phyloP scores from a whole-genome alignment of 1,284 basidiomycete species.

The Volvariella volvacea region DNA sequence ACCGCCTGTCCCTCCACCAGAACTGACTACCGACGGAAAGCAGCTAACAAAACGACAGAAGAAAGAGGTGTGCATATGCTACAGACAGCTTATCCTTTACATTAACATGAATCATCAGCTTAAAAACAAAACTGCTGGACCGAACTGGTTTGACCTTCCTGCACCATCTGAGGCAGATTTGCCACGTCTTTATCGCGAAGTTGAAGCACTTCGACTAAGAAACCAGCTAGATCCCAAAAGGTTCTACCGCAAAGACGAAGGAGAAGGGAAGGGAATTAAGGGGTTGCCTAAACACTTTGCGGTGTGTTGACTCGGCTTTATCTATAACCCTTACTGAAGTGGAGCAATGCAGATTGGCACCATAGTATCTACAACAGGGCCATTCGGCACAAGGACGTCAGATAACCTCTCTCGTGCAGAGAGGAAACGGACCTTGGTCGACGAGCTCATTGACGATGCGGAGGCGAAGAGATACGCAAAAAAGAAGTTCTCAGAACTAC shows the following conservation, averaged over 20 bases:
- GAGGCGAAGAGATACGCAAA: constrained; percentile 87
- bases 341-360: constrained; percentile 62
- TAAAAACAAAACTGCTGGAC: constrained; percentile 71
- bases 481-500: constrained; percentile 87
- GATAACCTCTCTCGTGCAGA: constrained; percentile 65
- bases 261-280: constrained; percentile 81
- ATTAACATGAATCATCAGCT: constrained; percentile 35
- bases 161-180: constrained; percentile 76
- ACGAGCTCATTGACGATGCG: constrained; percentile 85
- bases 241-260: constrained; percentile 83
- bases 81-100: constrained; percentile 1
- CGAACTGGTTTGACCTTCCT: constrained; percentile 90
- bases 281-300: constrained; percentile 87
- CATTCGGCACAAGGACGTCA: constrained; percentile 67
- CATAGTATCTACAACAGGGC: constrained; percentile 70
- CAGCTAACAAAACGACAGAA: constrained; percentile 60
- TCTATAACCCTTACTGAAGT: constrained; percentile 8
- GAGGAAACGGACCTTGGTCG: constrained; percentile 79
- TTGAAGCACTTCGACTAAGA: constrained; percentile 86
- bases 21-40: constrained; percentile 51
- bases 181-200: constrained; percentile 83
- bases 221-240: constrained; percentile 95
- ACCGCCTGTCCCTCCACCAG: constrained; percentile 50
- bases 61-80: constrained; percentile 47
- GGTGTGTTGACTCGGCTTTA: constrained; percentile 32